These are phyloP conservation scores for Suillus bovinus DNA, from an alignment of 768 basidiomycete species.

Conservation along the genomic window DNA sequence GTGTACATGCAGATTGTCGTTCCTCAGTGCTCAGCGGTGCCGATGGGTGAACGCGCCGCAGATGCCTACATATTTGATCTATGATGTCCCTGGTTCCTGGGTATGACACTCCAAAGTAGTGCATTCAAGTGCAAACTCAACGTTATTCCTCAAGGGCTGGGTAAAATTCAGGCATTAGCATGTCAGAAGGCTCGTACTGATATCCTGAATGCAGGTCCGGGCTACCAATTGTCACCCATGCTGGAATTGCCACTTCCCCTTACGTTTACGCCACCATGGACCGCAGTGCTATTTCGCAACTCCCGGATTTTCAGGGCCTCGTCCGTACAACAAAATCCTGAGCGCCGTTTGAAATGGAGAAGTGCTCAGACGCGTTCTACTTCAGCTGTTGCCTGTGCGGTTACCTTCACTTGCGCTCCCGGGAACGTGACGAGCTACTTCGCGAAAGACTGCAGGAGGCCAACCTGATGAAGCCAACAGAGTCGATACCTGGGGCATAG, in stretches of 20 bases:
- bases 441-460: constrained; percentile 70
- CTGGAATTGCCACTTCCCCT: neutral
- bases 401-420: constrained; percentile 50
- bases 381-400: constrained; percentile 75
- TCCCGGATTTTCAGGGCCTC: constrained; percentile 51
- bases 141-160: neutral
- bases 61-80: constrained; percentile 2
- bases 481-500: constrained; percentile 90
- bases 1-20: constrained; percentile 5
- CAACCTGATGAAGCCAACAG: constrained; percentile 71
- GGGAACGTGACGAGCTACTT: constrained; percentile 72
- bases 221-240: neutral
- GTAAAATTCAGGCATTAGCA: neutral
- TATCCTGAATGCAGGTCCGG: neutral
- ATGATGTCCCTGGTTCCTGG: neutral
- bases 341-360: constrained; percentile 68
- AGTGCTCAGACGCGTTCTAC: constrained; percentile 92
- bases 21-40: neutral
- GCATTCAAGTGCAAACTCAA: neutral
- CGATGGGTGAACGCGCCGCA: neutral
- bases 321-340: constrained; percentile 74
- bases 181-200: neutral
- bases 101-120: constrained; percentile 3
- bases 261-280: neutral
- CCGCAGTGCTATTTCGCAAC: neutral